Evolutionary conservation across 2,329 filamentous ascomycete genomes (phyloP).

Genomic region (Diaporthe humulicola): DNA sequence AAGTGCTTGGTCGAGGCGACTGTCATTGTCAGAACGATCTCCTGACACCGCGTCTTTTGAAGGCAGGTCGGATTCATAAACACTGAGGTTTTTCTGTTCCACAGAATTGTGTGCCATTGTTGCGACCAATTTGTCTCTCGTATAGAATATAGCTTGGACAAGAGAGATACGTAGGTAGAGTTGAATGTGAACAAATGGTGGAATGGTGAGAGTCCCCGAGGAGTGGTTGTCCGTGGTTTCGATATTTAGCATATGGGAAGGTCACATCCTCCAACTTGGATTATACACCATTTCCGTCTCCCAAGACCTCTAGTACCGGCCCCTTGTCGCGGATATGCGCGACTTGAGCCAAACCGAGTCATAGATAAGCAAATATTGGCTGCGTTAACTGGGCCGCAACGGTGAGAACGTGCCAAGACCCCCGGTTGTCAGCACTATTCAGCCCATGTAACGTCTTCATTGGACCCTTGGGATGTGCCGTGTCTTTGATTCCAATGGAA

Average conservation of each 20-base stretch:
- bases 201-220: neutral
- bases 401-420: constrained; percentile 6
- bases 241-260: neutral
- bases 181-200: neutral
- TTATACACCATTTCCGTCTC: neutral
- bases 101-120: neutral
- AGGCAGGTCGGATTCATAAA: neutral
- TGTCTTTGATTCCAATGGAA: constrained; percentile 2
- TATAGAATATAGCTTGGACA: too few species aligned
- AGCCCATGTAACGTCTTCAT: constrained; percentile 25
- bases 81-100: neutral
- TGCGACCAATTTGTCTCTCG: too few species aligned
- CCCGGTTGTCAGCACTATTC: neutral
- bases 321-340: neutral
- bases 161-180: too few species aligned
- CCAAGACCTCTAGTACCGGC: neutral
- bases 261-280: constrained; percentile 2
- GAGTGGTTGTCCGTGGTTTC: neutral
- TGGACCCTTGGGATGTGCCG: neutral
- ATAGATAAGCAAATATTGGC: constrained; percentile 22
- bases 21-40: neutral
- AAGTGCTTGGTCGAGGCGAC: constrained; percentile 7
- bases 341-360: neutral
- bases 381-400: neutral
- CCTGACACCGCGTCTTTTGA: neutral